A percentile compares a stretch with the other conserved stretches of the same genome.
Conservation (phyloP, 257 asterid genomes). For the Thymus mandschuricus region DNA sequence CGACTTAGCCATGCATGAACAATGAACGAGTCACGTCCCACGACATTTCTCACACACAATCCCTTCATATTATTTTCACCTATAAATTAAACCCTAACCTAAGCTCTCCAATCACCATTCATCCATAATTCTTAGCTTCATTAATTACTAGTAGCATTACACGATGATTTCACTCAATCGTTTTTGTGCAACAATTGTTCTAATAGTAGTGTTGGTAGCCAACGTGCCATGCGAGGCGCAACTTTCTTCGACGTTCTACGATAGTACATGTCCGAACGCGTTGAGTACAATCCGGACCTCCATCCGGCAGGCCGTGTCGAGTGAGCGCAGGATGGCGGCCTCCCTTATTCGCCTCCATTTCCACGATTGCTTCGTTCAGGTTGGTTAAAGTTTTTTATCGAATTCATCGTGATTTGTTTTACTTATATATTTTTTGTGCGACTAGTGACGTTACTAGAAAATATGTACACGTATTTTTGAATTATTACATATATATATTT, state of each 20-base stretch:
- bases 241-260: constrained; percentile 32
- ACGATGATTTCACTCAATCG: constrained; percentile 2
- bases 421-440: too few species aligned
- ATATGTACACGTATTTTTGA: too few species aligned
- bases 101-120: background rate
- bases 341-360: constrained; percentile 34
- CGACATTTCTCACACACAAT: background rate
- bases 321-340: constrained; percentile 35
- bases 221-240: constrained; percentile 23
- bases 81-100: background rate
- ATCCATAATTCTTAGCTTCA: background rate
- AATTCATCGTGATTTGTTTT: too few species aligned
- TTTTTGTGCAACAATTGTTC: background rate
- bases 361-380: constrained; percentile 33
- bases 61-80: background rate
- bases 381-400: background rate
- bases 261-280: constrained; percentile 31
- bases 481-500: too few species aligned
- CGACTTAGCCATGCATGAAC: constrained; percentile 4
- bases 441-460: too few species aligned
- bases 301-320: constrained; percentile 27
- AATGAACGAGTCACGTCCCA: background rate
- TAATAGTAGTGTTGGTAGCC: background rate
- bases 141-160: background rate
- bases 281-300: constrained; percentile 28